Percentiles rank a stretch among this genome's conserved stretches.
phyloP scores from a whole-genome alignment of 2,329 filamentous ascomycete genomes.

The Nemania bipapillata region DNA sequence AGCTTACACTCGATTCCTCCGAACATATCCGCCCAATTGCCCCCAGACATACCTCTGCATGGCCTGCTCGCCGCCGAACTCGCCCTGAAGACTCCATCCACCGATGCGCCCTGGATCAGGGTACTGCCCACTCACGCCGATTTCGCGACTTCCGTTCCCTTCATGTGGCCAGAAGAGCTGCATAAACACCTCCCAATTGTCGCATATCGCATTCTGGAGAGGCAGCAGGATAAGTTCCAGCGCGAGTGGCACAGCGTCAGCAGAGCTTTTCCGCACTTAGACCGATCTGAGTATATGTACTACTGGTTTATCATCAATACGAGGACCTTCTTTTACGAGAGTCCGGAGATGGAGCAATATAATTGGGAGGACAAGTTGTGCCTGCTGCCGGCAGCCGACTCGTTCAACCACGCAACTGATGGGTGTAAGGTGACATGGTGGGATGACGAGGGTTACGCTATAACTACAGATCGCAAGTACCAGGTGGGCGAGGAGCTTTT shows the following conservation, averaged over 20 bases:
- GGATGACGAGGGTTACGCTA: background rate
- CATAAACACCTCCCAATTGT: background rate
- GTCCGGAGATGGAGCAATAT: background rate
- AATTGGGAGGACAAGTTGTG: background rate
- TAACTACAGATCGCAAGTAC: background rate
- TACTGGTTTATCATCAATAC: background rate
- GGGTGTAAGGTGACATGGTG: background rate
- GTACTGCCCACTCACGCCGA: constrained; percentile 5
- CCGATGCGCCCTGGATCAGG: background rate
- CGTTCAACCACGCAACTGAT: background rate
- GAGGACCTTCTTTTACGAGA: background rate
- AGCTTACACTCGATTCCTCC: background rate
- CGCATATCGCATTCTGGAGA: constrained; percentile 3
- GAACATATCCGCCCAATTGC: background rate
- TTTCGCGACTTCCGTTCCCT: constrained; percentile 1
- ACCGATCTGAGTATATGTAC: background rate
- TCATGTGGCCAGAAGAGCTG: constrained; percentile 12
- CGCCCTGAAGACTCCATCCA: background rate
- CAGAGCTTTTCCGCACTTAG: background rate
- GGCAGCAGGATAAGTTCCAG: constrained; percentile 1
- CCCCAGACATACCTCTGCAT: background rate
- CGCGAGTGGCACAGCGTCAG: constrained; percentile 2
- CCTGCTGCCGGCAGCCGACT: background rate
- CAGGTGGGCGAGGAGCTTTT: background rate
- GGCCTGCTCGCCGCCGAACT: background rate